A percentile compares a stretch with the other conserved stretches of the same genome.
Evolutionary conservation across 1,139 yeast genomes (phyloP).

Genomic region (Geotrichum klebahnii): DNA sequence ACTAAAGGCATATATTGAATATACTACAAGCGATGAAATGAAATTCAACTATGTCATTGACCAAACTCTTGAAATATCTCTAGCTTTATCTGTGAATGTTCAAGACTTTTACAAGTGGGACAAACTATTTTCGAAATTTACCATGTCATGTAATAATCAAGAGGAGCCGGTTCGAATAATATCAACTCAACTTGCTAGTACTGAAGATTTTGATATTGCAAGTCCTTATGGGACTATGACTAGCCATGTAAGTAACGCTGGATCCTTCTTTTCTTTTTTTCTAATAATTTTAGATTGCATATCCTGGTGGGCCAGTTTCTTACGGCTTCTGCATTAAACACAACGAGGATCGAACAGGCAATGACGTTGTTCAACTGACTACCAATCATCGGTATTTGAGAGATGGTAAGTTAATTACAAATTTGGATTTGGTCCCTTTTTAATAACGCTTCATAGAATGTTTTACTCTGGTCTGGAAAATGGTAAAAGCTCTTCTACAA

Average conservation of each 20-base stretch:
- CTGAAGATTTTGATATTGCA: conserved; percentile 44
- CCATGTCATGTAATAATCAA: conserved; percentile 56
- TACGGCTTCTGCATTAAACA: conserved; percentile 52
- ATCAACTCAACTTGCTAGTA: conserved; percentile 44
- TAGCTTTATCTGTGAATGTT: conserved; percentile 65
- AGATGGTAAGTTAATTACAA: conserved; percentile 28
- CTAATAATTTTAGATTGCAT: conserved; percentile 46
- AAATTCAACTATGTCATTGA: conserved; percentile 24
- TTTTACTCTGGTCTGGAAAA: conserved; percentile 13
- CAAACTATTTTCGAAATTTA: conserved; percentile 60
- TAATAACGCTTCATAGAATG: conserved; percentile 5
- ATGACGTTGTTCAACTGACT: conserved; percentile 24
- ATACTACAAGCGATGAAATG: conserved; percentile 25
- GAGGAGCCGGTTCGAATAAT: conserved; percentile 54
- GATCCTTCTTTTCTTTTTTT: too few species aligned
- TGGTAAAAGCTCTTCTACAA: conserved; percentile 27
- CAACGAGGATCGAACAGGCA: conserved; percentile 16
- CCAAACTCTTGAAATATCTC: conserved; percentile 31
- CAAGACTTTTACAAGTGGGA: conserved; percentile 64
- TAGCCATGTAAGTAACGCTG: conserved; percentile 12
- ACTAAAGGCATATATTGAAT: conserved; percentile 23
- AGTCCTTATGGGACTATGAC: conserved; percentile 35
- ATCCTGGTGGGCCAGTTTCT: conserved; percentile 66
- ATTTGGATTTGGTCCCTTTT: not conserved
- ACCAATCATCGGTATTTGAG: conserved; percentile 27